phyloP scores from a whole-genome alignment of 2,329 filamentous ascomycete genomes.

The Hysterium pulicare region DNA sequence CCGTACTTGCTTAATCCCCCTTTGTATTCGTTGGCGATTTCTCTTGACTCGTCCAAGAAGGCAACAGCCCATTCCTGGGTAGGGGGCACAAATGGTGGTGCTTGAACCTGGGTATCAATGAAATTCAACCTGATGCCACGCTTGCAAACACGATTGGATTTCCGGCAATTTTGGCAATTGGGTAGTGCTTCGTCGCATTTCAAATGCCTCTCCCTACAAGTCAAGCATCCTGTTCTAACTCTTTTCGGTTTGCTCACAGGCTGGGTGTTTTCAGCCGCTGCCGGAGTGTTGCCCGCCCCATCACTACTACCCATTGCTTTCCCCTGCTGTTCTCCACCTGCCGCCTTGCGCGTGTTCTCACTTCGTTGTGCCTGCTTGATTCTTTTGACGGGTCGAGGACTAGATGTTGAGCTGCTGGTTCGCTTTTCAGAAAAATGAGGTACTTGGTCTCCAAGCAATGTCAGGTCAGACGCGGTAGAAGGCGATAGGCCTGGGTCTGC shows the following conservation, averaged over 20 bases:
- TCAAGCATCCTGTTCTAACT: conserved; percentile 86
- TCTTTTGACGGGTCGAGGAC: conserved; percentile 10
- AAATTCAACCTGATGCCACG: conserved; percentile 87
- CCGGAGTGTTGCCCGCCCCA: conserved; percentile 8
- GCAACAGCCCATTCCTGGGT: conserved; percentile 67
- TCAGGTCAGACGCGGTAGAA: conserved; percentile 13
- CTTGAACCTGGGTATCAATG: conserved; percentile 74
- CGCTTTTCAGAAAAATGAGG: conserved; percentile 4
- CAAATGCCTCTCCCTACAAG: conserved; percentile 82
- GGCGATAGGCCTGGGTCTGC: conserved; percentile 11
- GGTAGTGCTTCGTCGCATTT: conserved; percentile 80
- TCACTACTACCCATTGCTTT: conserved; percentile 15
- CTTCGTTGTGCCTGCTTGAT: conserved; percentile 2
- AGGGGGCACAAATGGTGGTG: conserved; percentile 60
- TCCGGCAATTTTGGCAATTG: conserved; percentile 74
- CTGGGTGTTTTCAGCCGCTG: conserved; percentile 15
- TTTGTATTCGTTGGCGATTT: conserved; percentile 86
- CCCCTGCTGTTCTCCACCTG: conserved; percentile 6
- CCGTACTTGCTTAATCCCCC: conserved; percentile 75
- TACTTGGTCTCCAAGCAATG: conserved; percentile 11
- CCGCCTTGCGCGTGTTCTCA: conserved; percentile 2
- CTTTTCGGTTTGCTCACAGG: conserved; percentile 66
- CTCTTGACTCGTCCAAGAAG: conserved; percentile 84
- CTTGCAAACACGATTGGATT: conserved; percentile 82
- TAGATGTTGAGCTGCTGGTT: conserved; percentile 15